Evolutionary conservation across 2,329 filamentous ascomycete species (phyloP).

Genomic region (Arthrobotrys sinensis): DNA sequence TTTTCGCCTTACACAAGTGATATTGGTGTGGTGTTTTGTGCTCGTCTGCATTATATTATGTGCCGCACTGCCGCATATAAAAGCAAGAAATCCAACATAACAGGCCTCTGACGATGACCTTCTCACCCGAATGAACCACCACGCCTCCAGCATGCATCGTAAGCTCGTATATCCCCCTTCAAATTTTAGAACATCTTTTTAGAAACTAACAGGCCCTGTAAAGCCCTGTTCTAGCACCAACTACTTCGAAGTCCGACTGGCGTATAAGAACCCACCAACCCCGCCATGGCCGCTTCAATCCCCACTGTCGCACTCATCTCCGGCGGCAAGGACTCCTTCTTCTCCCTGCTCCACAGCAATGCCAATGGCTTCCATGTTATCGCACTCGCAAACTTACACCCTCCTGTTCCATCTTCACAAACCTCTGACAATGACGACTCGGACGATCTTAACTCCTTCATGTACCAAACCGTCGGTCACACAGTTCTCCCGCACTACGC

Average conservation of each 20-base stretch:
- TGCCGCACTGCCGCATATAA: conserved; percentile 31
- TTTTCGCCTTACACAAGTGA: not conserved
- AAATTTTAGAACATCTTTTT: not conserved
- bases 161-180: not conserved
- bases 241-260: too few species aligned
- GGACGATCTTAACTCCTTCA: conserved; percentile 91
- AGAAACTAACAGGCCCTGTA: not conserved
- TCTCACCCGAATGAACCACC: not conserved
- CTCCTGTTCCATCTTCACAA: conserved; percentile 66
- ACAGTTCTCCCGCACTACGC: conserved; percentile 87
- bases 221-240: not conserved
- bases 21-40: conserved; percentile 5
- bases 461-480: conserved; percentile 99
- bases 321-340: conserved; percentile 97
- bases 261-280: not conserved
- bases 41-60: not conserved
- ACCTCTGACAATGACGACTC: conserved; percentile 39
- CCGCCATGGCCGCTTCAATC: conserved; percentile 68
- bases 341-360: conserved; percentile 89
- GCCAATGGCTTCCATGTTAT: conserved; percentile 87
- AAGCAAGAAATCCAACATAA: conserved; percentile 28
- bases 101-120: not conserved
- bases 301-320: conserved; percentile 85
- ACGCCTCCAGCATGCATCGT: conserved; percentile 4
- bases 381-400: conserved; percentile 90